phyloP scores from a whole-genome alignment of 495 filamentous ascomycete genomes.

The Penicillium verhagenii region DNA sequence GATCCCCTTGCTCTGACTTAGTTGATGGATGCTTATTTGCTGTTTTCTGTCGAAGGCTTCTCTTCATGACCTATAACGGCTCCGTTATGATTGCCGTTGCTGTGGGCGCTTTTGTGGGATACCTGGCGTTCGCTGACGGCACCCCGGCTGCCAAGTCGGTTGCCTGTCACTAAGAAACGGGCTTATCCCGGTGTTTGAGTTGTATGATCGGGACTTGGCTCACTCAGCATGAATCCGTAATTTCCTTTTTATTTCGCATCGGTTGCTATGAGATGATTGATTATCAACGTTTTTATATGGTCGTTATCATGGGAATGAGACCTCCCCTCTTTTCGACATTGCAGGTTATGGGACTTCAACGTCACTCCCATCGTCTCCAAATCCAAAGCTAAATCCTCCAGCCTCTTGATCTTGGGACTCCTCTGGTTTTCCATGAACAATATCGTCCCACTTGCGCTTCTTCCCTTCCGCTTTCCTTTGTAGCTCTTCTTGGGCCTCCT shows the following conservation, averaged over 20 bases:
- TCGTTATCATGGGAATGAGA: not conserved
- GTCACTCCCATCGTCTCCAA: slow-evolving; percentile 64
- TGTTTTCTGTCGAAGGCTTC: slow-evolving; percentile 58
- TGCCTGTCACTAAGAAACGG: slow-evolving; percentile 72
- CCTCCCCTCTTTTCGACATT: not conserved
- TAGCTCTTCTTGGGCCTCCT: slow-evolving; percentile 61
- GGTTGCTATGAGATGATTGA: not conserved
- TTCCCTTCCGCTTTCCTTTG: slow-evolving; percentile 59
- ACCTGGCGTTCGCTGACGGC: slow-evolving; percentile 72
- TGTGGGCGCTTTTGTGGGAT: slow-evolving; percentile 85
- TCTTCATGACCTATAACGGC: slow-evolving; percentile 99
- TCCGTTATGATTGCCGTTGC: slow-evolving; percentile 93
- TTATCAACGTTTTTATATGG: not conserved
- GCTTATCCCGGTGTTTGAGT: not conserved
- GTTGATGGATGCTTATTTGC: not conserved
- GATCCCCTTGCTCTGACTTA: not conserved
- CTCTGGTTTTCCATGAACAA: slow-evolving; percentile 51
- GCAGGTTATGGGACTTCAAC: slow-evolving; percentile 49
- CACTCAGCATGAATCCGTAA: not conserved
- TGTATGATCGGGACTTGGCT: not conserved
- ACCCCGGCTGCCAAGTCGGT: slow-evolving; percentile 74
- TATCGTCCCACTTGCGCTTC: slow-evolving; percentile 85
- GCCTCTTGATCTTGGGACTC: slow-evolving; percentile 43
- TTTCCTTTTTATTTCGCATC: slow-evolving; percentile 6
- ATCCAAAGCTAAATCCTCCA: slow-evolving; percentile 75